These are phyloP conservation scores for Leccinellum albellum DNA, from an alignment of 768 basidiomycete species.

Conservation along the genomic window DNA sequence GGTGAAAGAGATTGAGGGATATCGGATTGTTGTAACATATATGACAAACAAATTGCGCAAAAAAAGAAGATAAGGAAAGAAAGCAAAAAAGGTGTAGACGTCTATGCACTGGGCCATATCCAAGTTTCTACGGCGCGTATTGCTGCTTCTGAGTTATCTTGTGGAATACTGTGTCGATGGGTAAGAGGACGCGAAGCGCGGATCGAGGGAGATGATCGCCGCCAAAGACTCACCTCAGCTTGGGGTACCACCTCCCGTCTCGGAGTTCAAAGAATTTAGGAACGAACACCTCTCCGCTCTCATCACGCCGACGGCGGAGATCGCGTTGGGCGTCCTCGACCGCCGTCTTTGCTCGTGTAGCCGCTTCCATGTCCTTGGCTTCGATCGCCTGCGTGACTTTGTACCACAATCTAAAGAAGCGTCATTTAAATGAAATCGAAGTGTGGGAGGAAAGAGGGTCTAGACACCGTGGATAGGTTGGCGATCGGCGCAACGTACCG, in stretches of 20 bases:
- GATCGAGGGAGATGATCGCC: too few species aligned
- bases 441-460: not conserved
- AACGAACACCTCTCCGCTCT: constrained; percentile 61
- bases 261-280: constrained; percentile 77
- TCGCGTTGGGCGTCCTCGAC: constrained; percentile 95
- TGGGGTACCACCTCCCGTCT: constrained; percentile 82
- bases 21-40: constrained; percentile 14
- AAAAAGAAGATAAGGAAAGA: not conserved
- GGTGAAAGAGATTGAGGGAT: constrained; percentile 8
- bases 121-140: constrained; percentile 66
- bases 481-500: constrained; percentile 43
- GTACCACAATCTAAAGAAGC: constrained; percentile 56
- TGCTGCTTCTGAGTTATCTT: constrained; percentile 60
- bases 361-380: constrained; percentile 89
- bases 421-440: not conserved
- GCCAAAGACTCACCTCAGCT: constrained; percentile 38
- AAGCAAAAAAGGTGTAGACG: not conserved
- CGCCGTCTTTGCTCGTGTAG: constrained; percentile 82
- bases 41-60: not conserved
- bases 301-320: constrained; percentile 67
- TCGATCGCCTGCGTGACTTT: constrained; percentile 82
- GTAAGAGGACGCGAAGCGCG: too few species aligned
- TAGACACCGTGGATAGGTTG: too few species aligned
- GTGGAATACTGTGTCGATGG: constrained; percentile 52
- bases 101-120: constrained; percentile 55